These are phyloP conservation scores for Ogataea siamensis DNA, from an alignment of 805 yeast species.

Conservation along the genomic window DNA sequence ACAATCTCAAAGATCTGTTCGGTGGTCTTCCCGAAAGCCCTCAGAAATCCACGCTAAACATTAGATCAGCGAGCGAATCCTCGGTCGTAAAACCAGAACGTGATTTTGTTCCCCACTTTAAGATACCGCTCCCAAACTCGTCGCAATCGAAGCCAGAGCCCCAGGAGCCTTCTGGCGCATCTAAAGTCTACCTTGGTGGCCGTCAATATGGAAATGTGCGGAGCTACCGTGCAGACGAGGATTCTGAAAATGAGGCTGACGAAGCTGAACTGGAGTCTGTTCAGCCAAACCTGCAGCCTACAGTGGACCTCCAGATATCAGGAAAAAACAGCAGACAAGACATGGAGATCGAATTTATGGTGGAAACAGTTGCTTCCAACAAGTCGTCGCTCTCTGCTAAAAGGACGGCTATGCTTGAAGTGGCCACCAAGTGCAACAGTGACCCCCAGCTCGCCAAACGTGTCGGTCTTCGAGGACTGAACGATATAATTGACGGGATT, in stretches of 20 bases:
- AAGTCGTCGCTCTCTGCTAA: constrained; percentile 19
- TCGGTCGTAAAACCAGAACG: not conserved
- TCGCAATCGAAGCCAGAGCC: too few relatives aligned
- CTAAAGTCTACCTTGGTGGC: not conserved
- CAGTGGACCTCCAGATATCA: constrained; percentile 32
- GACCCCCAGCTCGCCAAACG: constrained; percentile 21
- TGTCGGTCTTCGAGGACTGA: constrained; percentile 16
- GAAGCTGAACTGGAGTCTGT: constrained; percentile 16
- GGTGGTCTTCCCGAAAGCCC: constrained; percentile 10
- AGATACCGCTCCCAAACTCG: too few relatives aligned
- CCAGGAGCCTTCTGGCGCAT: not conserved
- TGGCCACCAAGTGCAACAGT: constrained; percentile 24
- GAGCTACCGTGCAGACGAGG: constrained; percentile 25
- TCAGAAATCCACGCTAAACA: constrained; percentile 2
- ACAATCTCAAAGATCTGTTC: constrained; percentile 4
- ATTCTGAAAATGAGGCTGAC: constrained; percentile 15
- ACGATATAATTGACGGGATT: constrained; percentile 5
- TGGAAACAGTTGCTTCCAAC: constrained; percentile 10
- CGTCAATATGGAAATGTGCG: constrained; percentile 32
- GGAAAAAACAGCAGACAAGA: constrained; percentile 30
- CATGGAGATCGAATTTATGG: constrained; percentile 18
- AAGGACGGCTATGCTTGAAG: constrained; percentile 27
- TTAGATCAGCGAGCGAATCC: not conserved
- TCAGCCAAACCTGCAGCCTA: constrained; percentile 19
- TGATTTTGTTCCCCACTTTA: too few relatives aligned